Conservation (phyloP, 225 moss, liverwort and hornwort species). For the Ulota crispa region DNA sequence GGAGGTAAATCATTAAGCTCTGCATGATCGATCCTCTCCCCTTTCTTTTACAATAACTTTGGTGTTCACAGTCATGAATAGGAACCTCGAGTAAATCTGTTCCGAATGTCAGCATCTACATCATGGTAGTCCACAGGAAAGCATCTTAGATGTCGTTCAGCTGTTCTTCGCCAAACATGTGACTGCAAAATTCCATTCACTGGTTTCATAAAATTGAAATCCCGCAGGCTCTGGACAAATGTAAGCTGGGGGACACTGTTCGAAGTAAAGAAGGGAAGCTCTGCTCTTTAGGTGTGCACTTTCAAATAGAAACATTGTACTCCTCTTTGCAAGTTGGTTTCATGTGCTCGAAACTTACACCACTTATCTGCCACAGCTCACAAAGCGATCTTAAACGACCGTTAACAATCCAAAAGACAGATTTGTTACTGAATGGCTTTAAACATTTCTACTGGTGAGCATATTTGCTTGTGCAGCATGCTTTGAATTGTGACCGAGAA, state of each 20-base stretch:
- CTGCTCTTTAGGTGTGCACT: constrained; percentile 27
- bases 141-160: neutral
- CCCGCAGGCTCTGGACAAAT: constrained; percentile 55
- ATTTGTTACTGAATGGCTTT: neutral
- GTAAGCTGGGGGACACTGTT: constrained; percentile 54
- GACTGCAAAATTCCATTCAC: neutral
- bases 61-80: too few species aligned
- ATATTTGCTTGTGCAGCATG: neutral
- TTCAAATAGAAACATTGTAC: neutral
- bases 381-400: neutral
- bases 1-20: constrained; percentile 38
- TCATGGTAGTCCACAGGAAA: neutral
- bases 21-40: neutral
- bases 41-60: neutral
- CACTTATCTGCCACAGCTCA: neutral
- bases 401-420: neutral
- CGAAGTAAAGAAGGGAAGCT: constrained; percentile 55
- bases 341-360: neutral
- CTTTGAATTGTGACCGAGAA: neutral
- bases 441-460: neutral
- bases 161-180: neutral
- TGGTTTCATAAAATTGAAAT: neutral
- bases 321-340: neutral
- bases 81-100: neutral
- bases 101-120: neutral